A percentile compares a stretch with the other conserved stretches of the same genome.
Evolutionary conservation across 495 filamentous ascomycete genomes (phyloP).

Genomic region (Glonium stellatum): DNA sequence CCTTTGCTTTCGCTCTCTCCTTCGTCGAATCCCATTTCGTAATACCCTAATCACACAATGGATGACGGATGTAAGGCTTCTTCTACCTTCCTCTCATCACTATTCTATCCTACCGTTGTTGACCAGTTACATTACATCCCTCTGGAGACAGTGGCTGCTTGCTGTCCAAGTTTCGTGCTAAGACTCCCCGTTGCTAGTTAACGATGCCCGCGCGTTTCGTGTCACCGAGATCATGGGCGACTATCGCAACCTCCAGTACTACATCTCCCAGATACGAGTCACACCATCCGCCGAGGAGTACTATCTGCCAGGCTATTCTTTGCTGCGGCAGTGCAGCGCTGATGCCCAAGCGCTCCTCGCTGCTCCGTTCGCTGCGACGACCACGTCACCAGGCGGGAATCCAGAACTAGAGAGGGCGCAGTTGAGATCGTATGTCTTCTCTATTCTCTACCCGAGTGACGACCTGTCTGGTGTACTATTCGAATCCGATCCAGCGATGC

Average conservation of each 20-base stretch:
- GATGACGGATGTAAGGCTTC: constrained; percentile 54
- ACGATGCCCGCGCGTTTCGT: constrained; percentile 72
- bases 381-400: constrained; percentile 47
- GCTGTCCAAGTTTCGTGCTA: constrained; percentile 9
- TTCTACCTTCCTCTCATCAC: constrained; percentile 4
- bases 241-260: constrained; percentile 74
- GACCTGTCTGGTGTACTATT: background rate
- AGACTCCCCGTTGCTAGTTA: constrained; percentile 49
- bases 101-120: background rate
- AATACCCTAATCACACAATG: constrained; percentile 38
- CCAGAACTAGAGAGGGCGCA: constrained; percentile 68
- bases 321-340: constrained; percentile 64
- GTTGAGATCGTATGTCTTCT: constrained; percentile 58
- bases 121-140: background rate
- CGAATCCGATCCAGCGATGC: background rate
- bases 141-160: background rate
- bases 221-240: constrained; percentile 79
- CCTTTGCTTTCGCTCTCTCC: constrained; percentile 7
- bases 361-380: constrained; percentile 55
- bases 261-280: constrained; percentile 64
- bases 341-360: constrained; percentile 70
- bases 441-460: background rate
- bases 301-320: constrained; percentile 69
- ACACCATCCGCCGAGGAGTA: constrained; percentile 58
- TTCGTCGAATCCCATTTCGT: constrained; percentile 15